A percentile compares a stretch with the other conserved stretches of the same genome.
Evolutionary conservation across 2,329 filamentous ascomycete species (phyloP).

Genomic region (Phialemonium atrogriseum): DNA sequence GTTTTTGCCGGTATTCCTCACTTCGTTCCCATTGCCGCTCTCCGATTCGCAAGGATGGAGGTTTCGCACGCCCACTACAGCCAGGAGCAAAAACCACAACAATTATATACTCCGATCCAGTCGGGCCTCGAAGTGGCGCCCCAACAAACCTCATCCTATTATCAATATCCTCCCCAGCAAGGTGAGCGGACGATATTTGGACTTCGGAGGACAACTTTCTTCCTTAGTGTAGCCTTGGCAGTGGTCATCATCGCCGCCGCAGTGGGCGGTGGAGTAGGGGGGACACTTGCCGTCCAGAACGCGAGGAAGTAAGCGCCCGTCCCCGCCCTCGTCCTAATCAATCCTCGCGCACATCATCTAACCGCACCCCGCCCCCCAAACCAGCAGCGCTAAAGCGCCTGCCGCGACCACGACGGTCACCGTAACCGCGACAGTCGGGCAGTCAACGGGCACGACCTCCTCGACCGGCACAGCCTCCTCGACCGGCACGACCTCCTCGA

Average conservation of each 20-base stretch:
- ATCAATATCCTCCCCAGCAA: too few species aligned
- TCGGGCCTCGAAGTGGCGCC: too few species aligned
- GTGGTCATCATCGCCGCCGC: slow-evolving; percentile 13
- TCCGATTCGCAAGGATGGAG: too few species aligned
- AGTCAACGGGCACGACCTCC: background rate
- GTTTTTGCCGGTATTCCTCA: too few species aligned
- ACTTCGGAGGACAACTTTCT: slow-evolving; percentile 10
- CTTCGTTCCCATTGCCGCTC: too few species aligned
- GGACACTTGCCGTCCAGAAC: slow-evolving; percentile 14
- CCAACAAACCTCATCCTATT: too few species aligned
- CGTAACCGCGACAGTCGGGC: slow-evolving; percentile 1
- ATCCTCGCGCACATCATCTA: background rate
- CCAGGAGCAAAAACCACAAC: too few species aligned
- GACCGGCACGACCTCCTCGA: background rate
- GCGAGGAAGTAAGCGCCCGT: slow-evolving; percentile 7
- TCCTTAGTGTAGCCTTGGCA: slow-evolving; percentile 9
- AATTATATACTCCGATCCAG: too few species aligned
- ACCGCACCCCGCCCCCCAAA: background rate
- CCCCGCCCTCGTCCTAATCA: background rate
- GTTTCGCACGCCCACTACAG: too few species aligned
- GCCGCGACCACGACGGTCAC: slow-evolving; percentile 4
- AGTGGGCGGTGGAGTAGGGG: slow-evolving; percentile 14
- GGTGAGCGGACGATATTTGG: slow-evolving; percentile 11
- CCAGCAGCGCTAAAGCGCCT: background rate
- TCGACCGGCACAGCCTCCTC: background rate